These are phyloP conservation scores for Eutrema heterophyllum DNA, from an alignment of 345 rosid species.

Conservation along the genomic window DNA sequence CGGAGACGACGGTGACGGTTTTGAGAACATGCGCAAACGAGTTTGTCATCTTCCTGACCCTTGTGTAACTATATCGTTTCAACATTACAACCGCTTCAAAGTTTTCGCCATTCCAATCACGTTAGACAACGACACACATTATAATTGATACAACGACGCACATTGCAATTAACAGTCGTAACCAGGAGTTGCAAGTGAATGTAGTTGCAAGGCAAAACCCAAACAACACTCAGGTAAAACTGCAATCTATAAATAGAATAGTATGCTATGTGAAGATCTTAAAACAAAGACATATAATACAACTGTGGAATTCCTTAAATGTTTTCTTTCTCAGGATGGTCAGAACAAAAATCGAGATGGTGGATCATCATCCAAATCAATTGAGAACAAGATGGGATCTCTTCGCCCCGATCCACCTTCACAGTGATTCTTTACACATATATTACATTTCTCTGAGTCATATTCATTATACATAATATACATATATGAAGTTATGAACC, in stretches of 20 bases:
- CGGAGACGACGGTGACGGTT: too few relatives aligned
- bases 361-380: conserved; percentile 2
- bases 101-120: too few relatives aligned
- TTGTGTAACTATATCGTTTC: too few relatives aligned
- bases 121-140: too few relatives aligned
- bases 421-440: neutral
- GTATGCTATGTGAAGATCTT: neutral
- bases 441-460: neutral
- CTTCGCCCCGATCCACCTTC: neutral
- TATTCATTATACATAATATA: neutral
- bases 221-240: neutral
- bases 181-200: neutral
- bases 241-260: neutral
- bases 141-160: too few relatives aligned
- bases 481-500: neutral
- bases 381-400: neutral
- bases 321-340: neutral
- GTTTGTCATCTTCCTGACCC: too few relatives aligned
- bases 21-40: too few relatives aligned
- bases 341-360: neutral
- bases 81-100: too few relatives aligned
- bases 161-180: too few relatives aligned
- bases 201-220: too few relatives aligned
- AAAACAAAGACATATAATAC: neutral
- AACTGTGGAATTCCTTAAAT: neutral